phyloP scores from a whole-genome alignment of 371 early-diverging fungal genomes.

The Gilbertella persicaria region DNA sequence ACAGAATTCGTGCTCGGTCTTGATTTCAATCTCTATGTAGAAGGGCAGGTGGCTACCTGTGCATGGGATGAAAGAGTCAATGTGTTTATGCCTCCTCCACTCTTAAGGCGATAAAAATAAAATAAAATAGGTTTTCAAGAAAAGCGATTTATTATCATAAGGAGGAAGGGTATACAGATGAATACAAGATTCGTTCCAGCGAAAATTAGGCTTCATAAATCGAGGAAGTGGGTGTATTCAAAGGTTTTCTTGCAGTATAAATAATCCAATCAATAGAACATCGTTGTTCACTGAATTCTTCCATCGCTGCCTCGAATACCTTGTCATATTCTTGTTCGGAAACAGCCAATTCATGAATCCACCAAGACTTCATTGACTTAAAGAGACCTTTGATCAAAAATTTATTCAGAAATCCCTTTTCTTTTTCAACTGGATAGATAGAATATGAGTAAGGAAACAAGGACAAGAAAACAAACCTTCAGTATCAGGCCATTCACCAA shows the following conservation, averaged over 20 bases:
- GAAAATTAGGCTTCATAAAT: background rate
- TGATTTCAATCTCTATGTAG: constrained; percentile 85
- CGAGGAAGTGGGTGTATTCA: background rate
- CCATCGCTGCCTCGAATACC: constrained; percentile 20
- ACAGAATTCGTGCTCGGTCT: constrained; percentile 94
- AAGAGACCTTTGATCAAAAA: constrained; percentile 40
- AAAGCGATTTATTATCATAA: background rate
- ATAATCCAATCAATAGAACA: constrained; percentile 23
- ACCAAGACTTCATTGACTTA: constrained; percentile 45
- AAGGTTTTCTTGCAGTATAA: constrained; percentile 24
- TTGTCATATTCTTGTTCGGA: constrained; percentile 29
- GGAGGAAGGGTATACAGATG: too few relatives aligned
- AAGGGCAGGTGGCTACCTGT: constrained; percentile 88
- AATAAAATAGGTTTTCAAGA: background rate
- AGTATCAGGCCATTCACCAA: constrained; percentile 50
- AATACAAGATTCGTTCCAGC: background rate
- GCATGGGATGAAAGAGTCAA: constrained; percentile 92
- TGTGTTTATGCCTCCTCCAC: constrained; percentile 58
- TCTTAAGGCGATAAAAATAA: constrained; percentile 37
- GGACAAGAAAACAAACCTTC: constrained; percentile 21
- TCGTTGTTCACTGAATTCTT: constrained; percentile 25
- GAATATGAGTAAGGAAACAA: background rate
- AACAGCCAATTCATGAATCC: constrained; percentile 35
- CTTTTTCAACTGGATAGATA: constrained; percentile 27
- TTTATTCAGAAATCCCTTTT: constrained; percentile 44